Evolutionary conservation across 2,329 filamentous ascomycete species (phyloP).

Genomic region (Trichoderma sp.): DNA sequence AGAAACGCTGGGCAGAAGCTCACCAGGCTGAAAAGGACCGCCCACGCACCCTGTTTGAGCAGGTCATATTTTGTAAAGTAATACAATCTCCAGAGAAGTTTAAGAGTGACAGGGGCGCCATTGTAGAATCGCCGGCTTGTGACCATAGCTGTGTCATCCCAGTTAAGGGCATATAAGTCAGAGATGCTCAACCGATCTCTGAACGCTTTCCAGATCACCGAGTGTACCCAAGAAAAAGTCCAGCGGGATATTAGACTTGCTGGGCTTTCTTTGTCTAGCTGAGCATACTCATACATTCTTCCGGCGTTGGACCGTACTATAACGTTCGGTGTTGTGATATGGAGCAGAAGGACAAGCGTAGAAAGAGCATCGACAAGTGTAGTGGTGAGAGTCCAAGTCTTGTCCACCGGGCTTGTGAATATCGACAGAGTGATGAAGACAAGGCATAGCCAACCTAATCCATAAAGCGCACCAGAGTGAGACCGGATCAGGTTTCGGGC

Average conservation of each 20-base stretch:
- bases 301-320: background rate
- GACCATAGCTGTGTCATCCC: background rate
- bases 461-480: background rate
- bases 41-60: background rate
- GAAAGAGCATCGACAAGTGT: background rate
- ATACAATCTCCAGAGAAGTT: conserved; percentile 1
- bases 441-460: background rate
- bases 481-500: background rate
- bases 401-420: background rate
- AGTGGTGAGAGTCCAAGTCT: background rate
- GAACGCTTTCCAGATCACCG: background rate
- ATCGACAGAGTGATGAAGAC: background rate
- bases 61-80: background rate
- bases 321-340: background rate
- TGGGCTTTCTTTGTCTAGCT: background rate
- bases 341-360: background rate
- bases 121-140: background rate
- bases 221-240: background rate
- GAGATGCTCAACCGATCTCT: background rate
- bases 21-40: background rate
- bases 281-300: background rate
- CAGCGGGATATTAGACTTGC: background rate
- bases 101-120: background rate
- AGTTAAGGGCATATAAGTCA: background rate
- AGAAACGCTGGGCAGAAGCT: conserved; percentile 1